Evolutionary conservation across 805 yeast species (phyloP), one percentile per base, ranked within the genome.

Genomic region (Blastobotrys mokoenaii): DNA sequence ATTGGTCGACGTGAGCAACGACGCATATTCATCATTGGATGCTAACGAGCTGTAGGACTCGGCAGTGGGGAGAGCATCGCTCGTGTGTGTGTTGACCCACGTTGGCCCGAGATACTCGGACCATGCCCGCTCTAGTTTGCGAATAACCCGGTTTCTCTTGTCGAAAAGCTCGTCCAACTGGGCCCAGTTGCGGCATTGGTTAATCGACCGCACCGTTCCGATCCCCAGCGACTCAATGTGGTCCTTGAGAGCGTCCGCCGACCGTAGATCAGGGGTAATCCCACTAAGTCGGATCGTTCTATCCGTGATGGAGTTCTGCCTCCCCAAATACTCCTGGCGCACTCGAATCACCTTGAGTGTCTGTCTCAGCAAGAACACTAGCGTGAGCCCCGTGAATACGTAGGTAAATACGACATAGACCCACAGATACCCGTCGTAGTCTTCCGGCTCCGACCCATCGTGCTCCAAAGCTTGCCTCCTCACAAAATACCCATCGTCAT

Each of bases 221-320:
- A 89, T 81, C 25, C 82, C 81, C 32, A 90, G 67, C 8, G 75
- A 73, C 55, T 87, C 93, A 20, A 90, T 80, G 57, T 86, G 93
- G 32, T 78, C 73, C 46, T 76, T 80, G 53, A 90, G 65, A 11
- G 76, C 78, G n/a, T 72, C 71, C 53, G 80, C 88, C 46, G 78
- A 80, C 43, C 97, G 71, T 36, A 89, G 66, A 39, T 80, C 79
- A 0, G 84, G 81, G 0, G 97, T 97, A 3, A 90, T 86, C 0
- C 97, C 97, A 32, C 90, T 79, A 11, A 90, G 62, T 47, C 90
- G 69, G 35, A 93, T 81, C 1, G 97, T 93, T 60, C 96, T 73
- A 68, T 90, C 97, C 0, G 97, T 86, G 47, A 90, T 73, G 8
- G 95, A 81, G 59, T 83, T 83, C 61, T 89, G 97, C 51, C 74